Conservation (phyloP, 805 yeast species). For the Henningerozyma blattae region DNA sequence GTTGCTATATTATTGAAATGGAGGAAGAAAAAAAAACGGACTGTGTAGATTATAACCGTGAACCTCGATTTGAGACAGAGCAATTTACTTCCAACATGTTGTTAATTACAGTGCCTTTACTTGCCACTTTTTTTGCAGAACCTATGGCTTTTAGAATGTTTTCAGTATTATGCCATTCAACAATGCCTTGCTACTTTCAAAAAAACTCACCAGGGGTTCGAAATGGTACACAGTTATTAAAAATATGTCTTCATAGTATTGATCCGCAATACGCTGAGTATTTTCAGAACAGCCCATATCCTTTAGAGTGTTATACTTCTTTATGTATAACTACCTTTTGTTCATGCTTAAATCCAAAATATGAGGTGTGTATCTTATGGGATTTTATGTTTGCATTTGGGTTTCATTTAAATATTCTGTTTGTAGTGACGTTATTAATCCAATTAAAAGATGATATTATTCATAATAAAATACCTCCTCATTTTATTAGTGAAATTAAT, state of each 20-base stretch:
- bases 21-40: too few species aligned
- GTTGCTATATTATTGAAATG: too few species aligned
- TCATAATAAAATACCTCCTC: neutral
- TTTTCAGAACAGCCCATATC: conserved; percentile 33
- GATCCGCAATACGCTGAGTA: conserved; percentile 60
- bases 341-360: conserved; percentile 79
- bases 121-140: conserved; percentile 65
- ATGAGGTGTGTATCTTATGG: conserved; percentile 71
- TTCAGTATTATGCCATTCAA: conserved; percentile 44
- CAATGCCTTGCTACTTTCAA: conserved; percentile 68
- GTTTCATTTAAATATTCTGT: conserved; percentile 72
- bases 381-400: conserved; percentile 89
- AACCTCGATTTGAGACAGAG: too few species aligned
- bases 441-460: neutral
- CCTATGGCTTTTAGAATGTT: conserved; percentile 75
- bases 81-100: too few species aligned
- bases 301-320: conserved; percentile 80
- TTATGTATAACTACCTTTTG: conserved; percentile 73
- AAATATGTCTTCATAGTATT: conserved; percentile 52
- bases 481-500: neutral
- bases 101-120: conserved; percentile 86
- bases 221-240: conserved; percentile 63
- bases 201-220: conserved; percentile 75
- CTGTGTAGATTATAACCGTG: too few species aligned
- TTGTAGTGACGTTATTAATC: conserved; percentile 60